Percentiles rank a stretch among this genome's conserved stretches.
Conservation (phyloP, 179 eudicot genomes). For the Silene vulgaris region DNA sequence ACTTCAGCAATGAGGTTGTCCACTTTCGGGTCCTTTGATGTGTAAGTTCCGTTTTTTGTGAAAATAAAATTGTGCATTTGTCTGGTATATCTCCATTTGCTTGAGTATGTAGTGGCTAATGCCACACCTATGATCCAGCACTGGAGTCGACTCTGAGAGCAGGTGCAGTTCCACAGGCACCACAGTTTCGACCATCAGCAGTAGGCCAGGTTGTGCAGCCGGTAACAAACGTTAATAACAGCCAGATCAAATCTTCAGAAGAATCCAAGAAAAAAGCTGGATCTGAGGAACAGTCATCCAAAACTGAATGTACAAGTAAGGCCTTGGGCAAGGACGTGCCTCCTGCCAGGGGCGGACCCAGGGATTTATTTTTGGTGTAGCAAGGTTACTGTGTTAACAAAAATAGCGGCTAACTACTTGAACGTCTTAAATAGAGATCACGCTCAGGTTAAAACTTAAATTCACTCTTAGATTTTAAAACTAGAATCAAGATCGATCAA, state of each 20-base stretch:
- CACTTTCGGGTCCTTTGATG: constrained; percentile 79
- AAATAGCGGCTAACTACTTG: no score
- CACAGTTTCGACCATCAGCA: constrained; percentile 59
- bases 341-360: constrained; percentile 20
- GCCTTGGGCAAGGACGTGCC: constrained; percentile 15
- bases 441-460: no score
- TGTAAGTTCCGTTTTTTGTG: constrained; percentile 43
- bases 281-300: constrained; percentile 14
- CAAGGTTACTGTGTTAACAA: no score
- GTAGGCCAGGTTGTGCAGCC: constrained; percentile 25
- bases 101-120: not conserved
- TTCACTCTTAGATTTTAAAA: no score
- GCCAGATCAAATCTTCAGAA: constrained; percentile 7
- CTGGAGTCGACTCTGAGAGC: constrained; percentile 69
- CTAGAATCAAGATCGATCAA: no score
- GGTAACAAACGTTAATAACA: constrained; percentile 8
- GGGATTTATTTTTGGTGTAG: no score
- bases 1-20: constrained; percentile 89
- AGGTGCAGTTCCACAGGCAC: constrained; percentile 73
- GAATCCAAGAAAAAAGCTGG: constrained; percentile 9
- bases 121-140: constrained; percentile 62
- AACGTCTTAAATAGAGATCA: no score
- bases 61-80: not conserved
- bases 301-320: constrained; percentile 12
- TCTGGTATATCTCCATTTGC: not conserved